These are phyloP conservation scores for Trichocomaceae sp. DNA, from an alignment of 2,329 filamentous ascomycete genomes.

Conservation along the genomic window DNA sequence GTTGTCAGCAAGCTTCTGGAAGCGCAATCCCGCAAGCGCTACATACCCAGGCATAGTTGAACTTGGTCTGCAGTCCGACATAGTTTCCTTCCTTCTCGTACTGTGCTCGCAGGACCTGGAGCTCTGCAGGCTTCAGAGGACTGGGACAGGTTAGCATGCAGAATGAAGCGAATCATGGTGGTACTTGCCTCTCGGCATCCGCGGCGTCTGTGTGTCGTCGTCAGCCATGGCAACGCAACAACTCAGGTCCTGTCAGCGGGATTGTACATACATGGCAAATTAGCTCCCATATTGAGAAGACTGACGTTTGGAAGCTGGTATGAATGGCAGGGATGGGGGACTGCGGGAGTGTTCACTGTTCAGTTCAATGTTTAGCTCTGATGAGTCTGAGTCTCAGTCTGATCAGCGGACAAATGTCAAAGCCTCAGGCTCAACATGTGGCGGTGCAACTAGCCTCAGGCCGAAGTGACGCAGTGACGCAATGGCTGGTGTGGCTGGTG, in stretches of 20 bases:
- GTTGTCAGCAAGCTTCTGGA: not conserved
- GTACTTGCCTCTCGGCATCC: conserved; percentile 80
- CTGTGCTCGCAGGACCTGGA: conserved; percentile 85
- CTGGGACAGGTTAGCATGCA: conserved; percentile 40
- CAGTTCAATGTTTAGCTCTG: too few relatives aligned
- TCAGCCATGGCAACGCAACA: not conserved
- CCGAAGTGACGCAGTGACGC: conserved; percentile 1
- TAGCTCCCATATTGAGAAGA: conserved; percentile 34
- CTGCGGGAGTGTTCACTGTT: too few relatives aligned
- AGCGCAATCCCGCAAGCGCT: not conserved
- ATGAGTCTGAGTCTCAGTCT: too few relatives aligned
- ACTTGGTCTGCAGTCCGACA: conserved; percentile 95
- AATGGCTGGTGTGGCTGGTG: conserved; percentile 14
- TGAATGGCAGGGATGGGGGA: not conserved
- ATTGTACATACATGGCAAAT: conserved; percentile 44
- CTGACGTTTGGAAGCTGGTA: too few relatives aligned
- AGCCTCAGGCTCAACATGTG: conserved; percentile 22
- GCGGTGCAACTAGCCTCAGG: conserved; percentile 26
- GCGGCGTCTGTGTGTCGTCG: conserved; percentile 65
- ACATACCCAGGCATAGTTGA: conserved; percentile 97
- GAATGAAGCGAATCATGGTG: not conserved
- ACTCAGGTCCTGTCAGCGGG: not conserved
- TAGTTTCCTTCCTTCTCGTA: conserved; percentile 98
- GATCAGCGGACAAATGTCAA: not conserved
- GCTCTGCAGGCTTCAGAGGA: conserved; percentile 82